These are phyloP conservation scores for Globisporangium echinulatum DNA, from an alignment of 352 stramenopile species.

Conservation along the genomic window DNA sequence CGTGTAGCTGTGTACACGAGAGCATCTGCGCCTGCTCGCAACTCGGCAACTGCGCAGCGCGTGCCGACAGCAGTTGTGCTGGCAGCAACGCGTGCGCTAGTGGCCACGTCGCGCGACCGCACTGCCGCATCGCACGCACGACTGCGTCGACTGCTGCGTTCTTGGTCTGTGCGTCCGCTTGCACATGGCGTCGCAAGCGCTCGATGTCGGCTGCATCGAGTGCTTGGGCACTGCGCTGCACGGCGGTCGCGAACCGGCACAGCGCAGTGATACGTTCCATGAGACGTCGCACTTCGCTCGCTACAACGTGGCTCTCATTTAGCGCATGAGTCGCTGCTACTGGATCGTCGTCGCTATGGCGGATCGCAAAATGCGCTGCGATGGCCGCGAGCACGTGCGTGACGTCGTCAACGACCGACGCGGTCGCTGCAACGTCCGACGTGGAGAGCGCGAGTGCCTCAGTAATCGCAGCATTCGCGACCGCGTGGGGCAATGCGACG, in stretches of 20 bases:
- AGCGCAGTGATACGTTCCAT: slow-evolving; percentile 26
- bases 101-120: slow-evolving; percentile 18
- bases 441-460: slow-evolving; percentile 17
- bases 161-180: slow-evolving; percentile 26
- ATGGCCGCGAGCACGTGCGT: slow-evolving; percentile 26
- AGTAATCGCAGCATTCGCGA: slow-evolving; percentile 21
- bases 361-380: slow-evolving; percentile 27
- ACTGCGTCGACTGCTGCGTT: slow-evolving; percentile 19
- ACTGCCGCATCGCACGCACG: slow-evolving; percentile 17
- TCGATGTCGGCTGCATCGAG: slow-evolving; percentile 21
- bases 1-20: slow-evolving; percentile 6
- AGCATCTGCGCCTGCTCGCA: slow-evolving; percentile 13
- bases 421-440: slow-evolving; percentile 3
- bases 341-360: slow-evolving; percentile 12
- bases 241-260: slow-evolving; percentile 26
- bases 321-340: background rate
- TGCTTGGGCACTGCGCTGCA: slow-evolving; percentile 18
- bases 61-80: background rate
- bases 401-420: slow-evolving; percentile 28
- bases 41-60: slow-evolving; percentile 9
- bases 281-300: slow-evolving; percentile 16
- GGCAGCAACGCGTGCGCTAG: background rate
- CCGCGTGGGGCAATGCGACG: slow-evolving; percentile 16
- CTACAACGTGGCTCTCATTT: slow-evolving; percentile 21
- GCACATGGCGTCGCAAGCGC: slow-evolving; percentile 17